These are phyloP conservation scores for Scytalidium sp. DNA, from an alignment of 2,329 filamentous ascomycete species.

Conservation along the genomic window DNA sequence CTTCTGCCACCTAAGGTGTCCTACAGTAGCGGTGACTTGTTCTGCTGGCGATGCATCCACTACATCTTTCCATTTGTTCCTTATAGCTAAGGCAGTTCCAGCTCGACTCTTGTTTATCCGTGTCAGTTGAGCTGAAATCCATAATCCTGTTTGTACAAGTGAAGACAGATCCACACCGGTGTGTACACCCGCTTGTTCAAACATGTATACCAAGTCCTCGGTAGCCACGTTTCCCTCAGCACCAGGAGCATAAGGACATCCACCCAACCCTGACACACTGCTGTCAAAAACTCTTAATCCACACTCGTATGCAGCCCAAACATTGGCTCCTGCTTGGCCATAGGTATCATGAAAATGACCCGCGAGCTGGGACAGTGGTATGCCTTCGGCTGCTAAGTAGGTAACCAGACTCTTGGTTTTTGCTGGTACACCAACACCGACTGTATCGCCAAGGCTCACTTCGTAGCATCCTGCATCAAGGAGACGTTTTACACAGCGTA, in stretches of 20 bases:
- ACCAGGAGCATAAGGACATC: slow-evolving; percentile 66
- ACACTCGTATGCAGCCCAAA: slow-evolving; percentile 58
- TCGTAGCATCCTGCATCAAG: slow-evolving; percentile 64
- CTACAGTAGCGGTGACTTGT: background rate
- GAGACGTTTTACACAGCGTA: slow-evolving; percentile 39
- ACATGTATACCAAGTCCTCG: slow-evolving; percentile 34
- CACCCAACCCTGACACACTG: slow-evolving; percentile 63
- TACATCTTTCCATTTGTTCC: background rate
- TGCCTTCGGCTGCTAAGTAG: slow-evolving; percentile 33
- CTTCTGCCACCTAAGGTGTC: slow-evolving; percentile 20
- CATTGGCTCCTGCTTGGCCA: slow-evolving; percentile 65
- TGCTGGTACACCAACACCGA: slow-evolving; percentile 53
- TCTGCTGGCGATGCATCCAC: background rate
- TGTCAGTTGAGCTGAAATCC: slow-evolving; percentile 51
- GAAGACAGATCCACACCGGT: slow-evolving; percentile 57
- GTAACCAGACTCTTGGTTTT: slow-evolving; percentile 6
- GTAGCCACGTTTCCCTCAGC: slow-evolving; percentile 62
- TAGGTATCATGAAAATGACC: slow-evolving; percentile 74
- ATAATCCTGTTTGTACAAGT: slow-evolving; percentile 53
- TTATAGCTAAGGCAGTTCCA: slow-evolving; percentile 35
- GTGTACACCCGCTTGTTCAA: slow-evolving; percentile 53
- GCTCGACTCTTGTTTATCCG: slow-evolving; percentile 45
- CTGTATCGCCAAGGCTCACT: slow-evolving; percentile 64
- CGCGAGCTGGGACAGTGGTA: slow-evolving; percentile 55
- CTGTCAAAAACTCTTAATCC: slow-evolving; percentile 65